phyloP scores from a whole-genome alignment of 306 rosid species.

The Acacia crassicarpa region DNA sequence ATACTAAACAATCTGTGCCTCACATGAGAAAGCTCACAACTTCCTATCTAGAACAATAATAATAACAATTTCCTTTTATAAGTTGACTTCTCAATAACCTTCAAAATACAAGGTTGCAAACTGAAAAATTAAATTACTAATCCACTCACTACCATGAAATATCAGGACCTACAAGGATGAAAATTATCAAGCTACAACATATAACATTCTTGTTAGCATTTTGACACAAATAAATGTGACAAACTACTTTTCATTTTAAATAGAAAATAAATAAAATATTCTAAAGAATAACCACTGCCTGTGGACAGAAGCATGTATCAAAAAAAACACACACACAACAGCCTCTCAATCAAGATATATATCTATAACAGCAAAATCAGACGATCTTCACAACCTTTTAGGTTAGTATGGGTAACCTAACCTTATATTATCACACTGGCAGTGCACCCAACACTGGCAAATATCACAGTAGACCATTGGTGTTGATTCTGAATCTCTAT shows the following conservation, averaged over 20 bases:
- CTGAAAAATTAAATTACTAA: slow-evolving; percentile 15
- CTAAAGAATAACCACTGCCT: neutral
- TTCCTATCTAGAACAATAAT: neutral
- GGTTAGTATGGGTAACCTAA: slow-evolving; percentile 29
- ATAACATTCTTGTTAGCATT: neutral
- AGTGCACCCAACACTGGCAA: slow-evolving; percentile 99
- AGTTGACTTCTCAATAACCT: neutral
- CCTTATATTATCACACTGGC: slow-evolving; percentile 98
- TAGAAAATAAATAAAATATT: neutral
- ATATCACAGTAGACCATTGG: slow-evolving; percentile 99
- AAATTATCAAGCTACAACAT: neutral
- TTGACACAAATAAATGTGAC: too few species aligned
- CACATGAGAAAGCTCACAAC: slow-evolving; percentile 13
- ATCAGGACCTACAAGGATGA: slow-evolving; percentile 13
- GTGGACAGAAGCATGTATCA: neutral
- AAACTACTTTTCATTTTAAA: neutral
- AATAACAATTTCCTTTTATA: slow-evolving; percentile 5
- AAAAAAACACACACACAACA: slow-evolving; percentile 3
- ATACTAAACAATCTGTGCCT: slow-evolving; percentile 7
- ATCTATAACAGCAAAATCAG: slow-evolving; percentile 20
- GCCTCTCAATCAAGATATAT: neutral
- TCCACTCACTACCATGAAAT: neutral
- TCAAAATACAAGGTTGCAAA: slow-evolving; percentile 3
- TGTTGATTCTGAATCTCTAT: slow-evolving; percentile 98
- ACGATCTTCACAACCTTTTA: slow-evolving; percentile 4